phyloP scores from a whole-genome alignment of 2,329 filamentous ascomycete genomes.

The Paracamarosporium sp. region DNA sequence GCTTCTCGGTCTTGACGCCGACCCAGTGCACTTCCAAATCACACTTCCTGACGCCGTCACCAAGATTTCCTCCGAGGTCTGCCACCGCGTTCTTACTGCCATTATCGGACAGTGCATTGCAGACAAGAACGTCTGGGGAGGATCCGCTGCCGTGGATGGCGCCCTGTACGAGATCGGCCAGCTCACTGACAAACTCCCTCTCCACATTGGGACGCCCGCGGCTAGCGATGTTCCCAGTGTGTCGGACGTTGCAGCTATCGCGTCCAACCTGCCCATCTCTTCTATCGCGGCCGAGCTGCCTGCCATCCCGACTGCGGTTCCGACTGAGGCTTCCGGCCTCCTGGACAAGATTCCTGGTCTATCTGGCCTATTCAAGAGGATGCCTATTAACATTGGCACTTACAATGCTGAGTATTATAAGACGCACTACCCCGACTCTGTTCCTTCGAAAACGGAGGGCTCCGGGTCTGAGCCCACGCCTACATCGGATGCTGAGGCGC shows the following conservation, averaged over 20 bases:
- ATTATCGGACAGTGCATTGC: constrained; percentile 3
- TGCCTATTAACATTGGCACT: constrained; percentile 4
- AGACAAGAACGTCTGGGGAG: constrained; percentile 3
- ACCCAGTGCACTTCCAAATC: constrained; percentile 3
- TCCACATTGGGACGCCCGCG: background rate
- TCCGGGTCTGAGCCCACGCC: background rate
- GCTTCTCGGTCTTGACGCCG: constrained; percentile 6
- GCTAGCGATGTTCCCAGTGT: background rate
- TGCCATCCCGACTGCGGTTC: background rate
- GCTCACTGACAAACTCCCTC: background rate
- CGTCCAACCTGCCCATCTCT: background rate
- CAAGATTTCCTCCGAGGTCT: constrained; percentile 5
- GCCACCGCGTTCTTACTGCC: constrained; percentile 5
- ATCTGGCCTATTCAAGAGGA: background rate
- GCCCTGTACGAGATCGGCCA: background rate
- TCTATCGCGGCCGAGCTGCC: background rate
- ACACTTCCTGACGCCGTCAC: constrained; percentile 1
- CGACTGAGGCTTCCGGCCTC: background rate
- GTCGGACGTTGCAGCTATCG: background rate
- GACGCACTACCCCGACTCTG: constrained; percentile 1
- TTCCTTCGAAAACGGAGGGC: too few species aligned
- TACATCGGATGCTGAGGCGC: background rate
- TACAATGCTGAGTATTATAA: background rate
- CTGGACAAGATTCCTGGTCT: background rate
- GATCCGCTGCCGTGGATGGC: constrained; percentile 4